Base-by-base conservation (phyloP, 345 rosid species). In the Atalantia buxifolia region DNA sequence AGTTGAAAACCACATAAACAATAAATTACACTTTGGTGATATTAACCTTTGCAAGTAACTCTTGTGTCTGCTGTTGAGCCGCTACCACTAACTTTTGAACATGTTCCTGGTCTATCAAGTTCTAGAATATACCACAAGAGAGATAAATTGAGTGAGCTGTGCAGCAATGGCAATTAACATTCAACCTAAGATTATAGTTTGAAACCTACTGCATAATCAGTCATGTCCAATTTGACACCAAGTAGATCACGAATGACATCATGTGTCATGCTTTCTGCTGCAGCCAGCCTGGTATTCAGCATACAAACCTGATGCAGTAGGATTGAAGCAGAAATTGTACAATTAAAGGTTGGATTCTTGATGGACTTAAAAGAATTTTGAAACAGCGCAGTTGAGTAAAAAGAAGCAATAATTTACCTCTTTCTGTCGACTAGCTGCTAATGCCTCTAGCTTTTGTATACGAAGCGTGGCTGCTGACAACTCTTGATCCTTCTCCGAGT, bases 251-350 rank as follows among this genome's bases (percentile, higher is more conserved):
- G 96, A 78, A 95, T 93, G 78, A 95, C 92, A 80, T 95, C 98
- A 78, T 93, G 97, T 31, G 98, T 93, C 98, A 92, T 95, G 93
- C 91, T 95, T 85, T 95, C 98, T 66, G 94, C 94, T 66, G 97
- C 92, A 74, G 97, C 98, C 76, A 95, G 83, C 78, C 98, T 89
- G 18, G 98, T 84, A 55, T 85, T 92, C 78, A 95, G 88, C 86
- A 83, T 79, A 71, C 92, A 92, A 71, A 90, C 85, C 98, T 93
- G 91, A 79, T 81, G 55, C 81, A 79, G 66, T 57, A 70, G 78
- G 74, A 69, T 33, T 56, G 14, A 59, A 76, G 78, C 68, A 79
- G 68, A 77, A 73, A 66, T 13, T 66, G 30, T 36, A 35, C 28
- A 38, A 68, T 68, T 14, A 13, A 68, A 13, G 2, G 16, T 33